Base-by-base conservation (phyloP, 2,329 filamentous ascomycete genomes). In the Orbilia blumenaviensis region DNA sequence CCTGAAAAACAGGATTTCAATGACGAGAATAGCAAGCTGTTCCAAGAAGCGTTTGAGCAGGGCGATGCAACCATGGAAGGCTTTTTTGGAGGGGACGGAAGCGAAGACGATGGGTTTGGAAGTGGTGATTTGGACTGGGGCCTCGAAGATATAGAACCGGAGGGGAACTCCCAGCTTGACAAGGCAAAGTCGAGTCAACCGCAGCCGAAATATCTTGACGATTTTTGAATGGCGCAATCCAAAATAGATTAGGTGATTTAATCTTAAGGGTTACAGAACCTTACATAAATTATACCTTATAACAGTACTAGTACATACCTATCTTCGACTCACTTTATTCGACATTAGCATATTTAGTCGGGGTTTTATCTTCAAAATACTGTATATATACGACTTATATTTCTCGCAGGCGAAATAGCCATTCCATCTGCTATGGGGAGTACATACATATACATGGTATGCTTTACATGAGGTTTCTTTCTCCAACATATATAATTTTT, bases 51-150 rank as follows among this genome's bases (percentile, higher is more conserved):
- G 25, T 56, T 54, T 9, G 41, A 48, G 34, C 38, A 27, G 46
- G 42, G 38, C 12, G 48, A 46, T 34, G 64, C 29, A 4, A 41
- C 60, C 6, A 61, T 46, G 25, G 48, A 64, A 4, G 50, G 50
- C 4, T 18, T 56, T 18, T 56, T 56, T n/a, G 52, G 14, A 12
- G 52, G 32, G 2, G 18, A 25, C 8, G 32, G 38, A 4, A 14
- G 23, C 18, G 34, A 36, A 10, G 27, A 21, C 14, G 46, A 42
- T 29, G 63, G 48, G 16, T 8, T 38, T 5, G 27, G 23, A 0
- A 75, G 64, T 10, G 38, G 56, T 23, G 44, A 18, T 9, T 29
- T 75, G 27, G 71, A 75, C 42, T 75, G 71, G 71, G 71, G 64
- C 1, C 50, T 75, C 38, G 71, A 68, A 21, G 71, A 75, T 48